Conservation (phyloP, 1,284 basidiomycete species). For the Microbotryomycetes sp. region DNA sequence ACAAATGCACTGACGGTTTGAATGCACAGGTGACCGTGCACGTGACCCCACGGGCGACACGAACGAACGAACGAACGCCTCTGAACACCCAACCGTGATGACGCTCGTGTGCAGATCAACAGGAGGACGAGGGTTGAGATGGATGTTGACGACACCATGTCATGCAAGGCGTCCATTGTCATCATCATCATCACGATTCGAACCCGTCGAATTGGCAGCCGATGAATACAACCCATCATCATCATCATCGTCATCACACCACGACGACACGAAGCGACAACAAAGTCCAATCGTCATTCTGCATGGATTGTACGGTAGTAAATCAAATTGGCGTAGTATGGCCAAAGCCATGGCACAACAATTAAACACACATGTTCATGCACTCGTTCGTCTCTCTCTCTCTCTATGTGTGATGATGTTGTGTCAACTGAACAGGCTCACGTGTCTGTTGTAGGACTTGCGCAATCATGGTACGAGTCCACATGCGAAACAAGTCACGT, state of each 20-base stretch:
- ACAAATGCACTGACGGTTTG: too few species aligned
- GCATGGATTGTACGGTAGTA: conserved; percentile 52
- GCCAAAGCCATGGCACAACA: conserved; percentile 58
- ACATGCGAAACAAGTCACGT: conserved; percentile 62
- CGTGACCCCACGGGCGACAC: too few species aligned
- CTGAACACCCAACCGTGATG: neutral
- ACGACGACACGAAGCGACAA: neutral
- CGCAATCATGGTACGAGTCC: conserved; percentile 77
- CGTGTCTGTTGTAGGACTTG: conserved; percentile 68
- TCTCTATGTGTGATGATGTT: neutral
- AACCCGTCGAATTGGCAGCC: conserved; percentile 15
- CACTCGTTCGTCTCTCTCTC: conserved; percentile 50
- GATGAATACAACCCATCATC: conserved; percentile 15
- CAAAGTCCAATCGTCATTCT: conserved; percentile 34
- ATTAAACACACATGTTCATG: conserved; percentile 59
- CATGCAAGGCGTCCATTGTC: neutral
- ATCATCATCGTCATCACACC: neutral
- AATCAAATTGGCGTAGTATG: conserved; percentile 70
- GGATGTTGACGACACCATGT: neutral
- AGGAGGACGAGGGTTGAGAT: neutral
- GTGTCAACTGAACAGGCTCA: too few species aligned
- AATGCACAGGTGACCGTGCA: too few species aligned
- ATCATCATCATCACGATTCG: neutral
- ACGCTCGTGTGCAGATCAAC: neutral
- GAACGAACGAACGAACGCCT: neutral